Evolutionary conservation across 2,329 filamentous ascomycete genomes (phyloP), one percentile per base, ranked within the genome.

Genomic region (Neonectria faginata): DNA sequence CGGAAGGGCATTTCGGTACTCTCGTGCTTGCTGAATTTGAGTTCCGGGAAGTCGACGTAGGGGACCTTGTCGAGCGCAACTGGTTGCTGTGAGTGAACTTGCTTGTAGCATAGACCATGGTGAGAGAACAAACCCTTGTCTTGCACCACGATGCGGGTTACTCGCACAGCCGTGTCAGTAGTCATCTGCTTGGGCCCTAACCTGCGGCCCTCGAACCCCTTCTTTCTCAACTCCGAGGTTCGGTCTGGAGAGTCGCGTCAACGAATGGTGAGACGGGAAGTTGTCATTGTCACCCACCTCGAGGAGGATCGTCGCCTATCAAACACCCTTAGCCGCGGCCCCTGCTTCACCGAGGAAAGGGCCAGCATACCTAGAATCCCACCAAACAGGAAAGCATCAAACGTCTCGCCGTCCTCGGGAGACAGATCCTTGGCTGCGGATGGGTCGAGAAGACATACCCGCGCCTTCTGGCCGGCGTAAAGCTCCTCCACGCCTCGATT

Each of bases 1-100:
- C 96, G 92, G 80, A 99, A 99, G 1, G 96, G 96, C 96, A 99
- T 98, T 79, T 97, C 87, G 0, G 94, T 97, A 78, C 92, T 96
- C 81, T 99, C 96, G 75, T 97, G 91, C 77, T 96, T 90, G 78
- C 92, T 93, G 78, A 98, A 91, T 75, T 90, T 90, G 75, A 99
- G 87, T 76, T 98, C 95, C 0, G 96, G 96, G 75, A 92, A 90
- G 77, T 98, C 94, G 36, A 96, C 79, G 76, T 96, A 97, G 2
- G 89, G 85, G 36, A 99, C 91, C 69, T 94, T 84, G 60, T 92
- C 88, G 51, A 99, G 83, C 0, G 92, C 86, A 41, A 91, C 94
- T 97, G 70, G 48, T 14, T 33, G 20, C 51, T 29, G 45, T 67
- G 52, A 68, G 66, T 66, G 45, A 66, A 61, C 45, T 60, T 56